Evolutionary conservation across 2,329 filamentous ascomycete genomes (phyloP), one percentile per base, ranked within the genome.

Genomic region (Fusarium ambrosium): DNA sequence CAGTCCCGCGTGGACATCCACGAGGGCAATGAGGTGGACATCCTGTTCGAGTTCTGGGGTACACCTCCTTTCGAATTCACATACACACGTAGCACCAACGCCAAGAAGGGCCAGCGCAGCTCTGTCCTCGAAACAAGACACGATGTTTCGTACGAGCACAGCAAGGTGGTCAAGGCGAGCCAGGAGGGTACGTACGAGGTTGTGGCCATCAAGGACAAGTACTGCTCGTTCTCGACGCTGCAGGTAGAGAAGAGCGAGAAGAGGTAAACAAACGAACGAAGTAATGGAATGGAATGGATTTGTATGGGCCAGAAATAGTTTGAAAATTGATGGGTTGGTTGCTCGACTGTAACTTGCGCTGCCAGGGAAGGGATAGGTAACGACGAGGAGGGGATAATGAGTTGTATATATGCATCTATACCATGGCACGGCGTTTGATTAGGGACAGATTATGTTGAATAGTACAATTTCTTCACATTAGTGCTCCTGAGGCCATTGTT

Each of bases 121-220:
- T 89, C 92, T 78, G 90, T 99, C 37, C 88, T 99, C 20, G 97
- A 99, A 85, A 98, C 97, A 74, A 91, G 94, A 77, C 95, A 97
- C 76, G 95, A 98, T 78, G 88, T 93, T 20, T 96, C 93, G 59
- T 90, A 95, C 72, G 94, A 97, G 79, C 90, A 94, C 82, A 92
- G 86, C 79, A 95, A 97, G 88, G 90, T 91, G 29, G 90, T 98
- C 78, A 92, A 92, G 78, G 95, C 95, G 29, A 95, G 93, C 77
- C 94, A 98, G 81, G 97, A 98, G 87, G 97, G 97, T 60, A 98
- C 95, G 76, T 99, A 99, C 81, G 97, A 99, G 85, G 96, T 99
- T 20, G 94, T 98, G 34, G 93, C 94, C 13, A 98, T 99, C 84
- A 97, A 97, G 87, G 97, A 99, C 84, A 91, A 91, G 79, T 97